Evolutionary conservation across 2,329 filamentous ascomycete genomes (phyloP).

Genomic region (Sclerotinia minor): DNA sequence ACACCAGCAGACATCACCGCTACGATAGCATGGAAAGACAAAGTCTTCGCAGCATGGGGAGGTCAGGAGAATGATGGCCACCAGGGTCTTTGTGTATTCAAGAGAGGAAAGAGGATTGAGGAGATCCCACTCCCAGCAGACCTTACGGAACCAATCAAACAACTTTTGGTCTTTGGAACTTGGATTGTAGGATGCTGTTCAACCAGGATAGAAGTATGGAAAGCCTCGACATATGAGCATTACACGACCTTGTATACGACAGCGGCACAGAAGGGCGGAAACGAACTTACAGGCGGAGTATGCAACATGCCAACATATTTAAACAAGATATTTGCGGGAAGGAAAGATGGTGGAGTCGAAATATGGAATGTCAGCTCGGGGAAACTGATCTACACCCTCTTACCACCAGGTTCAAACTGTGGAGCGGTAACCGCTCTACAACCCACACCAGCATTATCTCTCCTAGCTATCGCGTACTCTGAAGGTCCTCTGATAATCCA

Average conservation of each 20-base stretch:
- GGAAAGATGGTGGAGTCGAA: constrained; percentile 84
- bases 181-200: constrained; percentile 83
- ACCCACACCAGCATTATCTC: constrained; percentile 77
- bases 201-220: constrained; percentile 86
- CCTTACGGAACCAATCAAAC: constrained; percentile 68
- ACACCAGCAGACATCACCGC: constrained; percentile 85
- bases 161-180: constrained; percentile 80
- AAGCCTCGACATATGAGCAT: constrained; percentile 76
- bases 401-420: constrained; percentile 69
- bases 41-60: constrained; percentile 88
- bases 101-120: constrained; percentile 80
- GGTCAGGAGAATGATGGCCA: constrained; percentile 52
- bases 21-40: constrained; percentile 82
- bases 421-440: constrained; percentile 86
- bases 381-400: constrained; percentile 86
- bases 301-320: constrained; percentile 91
- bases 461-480: constrained; percentile 85
- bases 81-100: constrained; percentile 85
- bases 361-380: constrained; percentile 97
- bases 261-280: constrained; percentile 57
- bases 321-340: constrained; percentile 92
- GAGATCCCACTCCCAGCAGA: constrained; percentile 70
- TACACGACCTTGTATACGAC: constrained; percentile 77
- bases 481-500: constrained; percentile 77
- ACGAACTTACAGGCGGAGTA: constrained; percentile 73